Percentiles rank a stretch among this genome's conserved stretches.
Conservation (phyloP, 108 stramenopile genomes). For the Discostella stelligeroides region DNA sequence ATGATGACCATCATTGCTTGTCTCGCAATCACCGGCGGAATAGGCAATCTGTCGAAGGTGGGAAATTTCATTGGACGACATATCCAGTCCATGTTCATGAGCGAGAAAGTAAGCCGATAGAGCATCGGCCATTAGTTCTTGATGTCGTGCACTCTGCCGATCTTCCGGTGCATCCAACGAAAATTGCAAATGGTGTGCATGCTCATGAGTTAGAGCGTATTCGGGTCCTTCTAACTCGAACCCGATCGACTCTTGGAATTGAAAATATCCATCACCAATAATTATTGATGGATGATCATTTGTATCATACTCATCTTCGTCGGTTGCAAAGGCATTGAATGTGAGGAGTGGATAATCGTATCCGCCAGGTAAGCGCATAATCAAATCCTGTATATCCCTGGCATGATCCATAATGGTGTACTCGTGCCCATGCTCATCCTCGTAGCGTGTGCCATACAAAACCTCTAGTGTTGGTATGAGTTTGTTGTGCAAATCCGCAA, state of each 20-base stretch:
- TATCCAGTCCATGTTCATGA: slow-evolving; percentile 32
- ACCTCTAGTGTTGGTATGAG: slow-evolving; percentile 40
- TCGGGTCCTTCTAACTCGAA: slow-evolving; percentile 28
- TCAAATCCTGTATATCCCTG: slow-evolving; percentile 39
- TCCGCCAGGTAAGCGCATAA: slow-evolving; percentile 29
- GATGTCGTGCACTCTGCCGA: slow-evolving; percentile 13
- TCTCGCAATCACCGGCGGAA: slow-evolving; percentile 48
- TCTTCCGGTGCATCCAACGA: slow-evolving; percentile 8
- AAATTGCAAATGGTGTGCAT: slow-evolving; percentile 35
- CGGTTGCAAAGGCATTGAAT: slow-evolving; percentile 52
- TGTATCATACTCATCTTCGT: slow-evolving; percentile 24
- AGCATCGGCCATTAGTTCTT: slow-evolving; percentile 48
- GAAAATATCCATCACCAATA: slow-evolving; percentile 46
- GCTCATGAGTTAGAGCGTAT: slow-evolving; percentile 38
- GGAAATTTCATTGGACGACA: slow-evolving; percentile 34
- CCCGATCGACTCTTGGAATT: slow-evolving; percentile 26
- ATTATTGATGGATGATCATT: slow-evolving; percentile 26
- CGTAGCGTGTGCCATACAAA: slow-evolving; percentile 25
- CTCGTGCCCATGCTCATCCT: not conserved
- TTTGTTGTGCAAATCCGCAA: slow-evolving; percentile 39
- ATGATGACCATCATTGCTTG: slow-evolving; percentile 27
- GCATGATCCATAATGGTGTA: slow-evolving; percentile 44
- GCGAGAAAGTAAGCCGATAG: slow-evolving; percentile 51
- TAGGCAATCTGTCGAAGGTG: slow-evolving; percentile 36
- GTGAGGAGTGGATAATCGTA: slow-evolving; percentile 45